Evolutionary conservation across 1,284 basidiomycete genomes (phyloP).

Genomic region (Ceratobasidium sp.): DNA sequence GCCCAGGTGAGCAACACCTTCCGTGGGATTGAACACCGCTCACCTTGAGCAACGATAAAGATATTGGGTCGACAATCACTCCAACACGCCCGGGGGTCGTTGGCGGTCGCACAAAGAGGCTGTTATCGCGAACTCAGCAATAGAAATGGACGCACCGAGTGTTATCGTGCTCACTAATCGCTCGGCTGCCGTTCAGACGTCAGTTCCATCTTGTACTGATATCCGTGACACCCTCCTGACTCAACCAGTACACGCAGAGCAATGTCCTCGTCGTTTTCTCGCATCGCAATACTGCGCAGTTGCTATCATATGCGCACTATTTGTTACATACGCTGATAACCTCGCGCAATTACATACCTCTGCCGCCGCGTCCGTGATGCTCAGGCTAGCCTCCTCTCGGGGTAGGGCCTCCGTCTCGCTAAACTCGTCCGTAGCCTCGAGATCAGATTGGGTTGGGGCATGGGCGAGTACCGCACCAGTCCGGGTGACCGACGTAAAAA

Average conservation of each 20-base stretch:
- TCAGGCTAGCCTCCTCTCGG: constrained; percentile 36
- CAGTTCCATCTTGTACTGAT: constrained; percentile 90
- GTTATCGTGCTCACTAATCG: constrained; percentile 74
- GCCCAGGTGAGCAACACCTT: constrained; percentile 1
- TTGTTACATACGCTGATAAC: neutral
- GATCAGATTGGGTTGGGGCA: constrained; percentile 45
- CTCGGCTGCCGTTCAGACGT: constrained; percentile 68
- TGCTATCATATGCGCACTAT: constrained; percentile 60
- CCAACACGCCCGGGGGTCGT: constrained; percentile 47
- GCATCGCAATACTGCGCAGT: constrained; percentile 68
- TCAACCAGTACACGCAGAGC: constrained; percentile 83
- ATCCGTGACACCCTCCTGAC: constrained; percentile 92
- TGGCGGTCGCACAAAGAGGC: constrained; percentile 40
- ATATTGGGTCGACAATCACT: constrained; percentile 83
- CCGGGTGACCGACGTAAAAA: neutral
- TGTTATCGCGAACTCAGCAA: constrained; percentile 30
- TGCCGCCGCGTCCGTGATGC: constrained; percentile 47
- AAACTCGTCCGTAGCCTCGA: constrained; percentile 44
- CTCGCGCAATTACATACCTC: constrained; percentile 44
- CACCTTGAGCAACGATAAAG: constrained; percentile 74
- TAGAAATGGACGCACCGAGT: neutral
- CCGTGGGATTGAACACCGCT: constrained; percentile 1
- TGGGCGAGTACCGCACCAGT: constrained; percentile 36
- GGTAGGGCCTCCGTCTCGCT: constrained; percentile 44
- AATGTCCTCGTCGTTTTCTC: constrained; percentile 68